A percentile compares a stretch with the other conserved stretches of the same genome.
Evolutionary conservation across 306 rosid genomes (phyloP).

Genomic region (Gynostemma pentaphyllum): DNA sequence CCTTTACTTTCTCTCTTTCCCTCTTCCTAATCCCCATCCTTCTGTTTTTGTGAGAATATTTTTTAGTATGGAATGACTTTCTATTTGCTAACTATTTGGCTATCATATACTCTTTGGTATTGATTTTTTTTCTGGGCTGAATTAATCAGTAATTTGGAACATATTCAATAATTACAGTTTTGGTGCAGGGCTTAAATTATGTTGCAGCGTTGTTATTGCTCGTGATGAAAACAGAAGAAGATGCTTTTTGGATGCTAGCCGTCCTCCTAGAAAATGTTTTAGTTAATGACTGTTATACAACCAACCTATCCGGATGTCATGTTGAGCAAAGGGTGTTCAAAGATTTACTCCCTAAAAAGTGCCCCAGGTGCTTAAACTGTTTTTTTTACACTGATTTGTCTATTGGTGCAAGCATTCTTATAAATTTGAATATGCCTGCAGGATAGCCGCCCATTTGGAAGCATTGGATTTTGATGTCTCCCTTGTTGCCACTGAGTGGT

Average conservation of each 20-base stretch:
- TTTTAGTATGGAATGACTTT: background rate
- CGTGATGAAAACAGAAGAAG: slow-evolving; percentile 98
- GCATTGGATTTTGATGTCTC: slow-evolving; percentile 86
- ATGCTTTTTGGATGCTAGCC: slow-evolving; percentile 99
- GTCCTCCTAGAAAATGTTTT: slow-evolving; percentile 88
- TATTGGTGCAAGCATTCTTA: background rate
- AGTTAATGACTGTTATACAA: slow-evolving; percentile 91
- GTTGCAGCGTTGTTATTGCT: slow-evolving; percentile 92
- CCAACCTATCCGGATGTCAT: slow-evolving; percentile 92
- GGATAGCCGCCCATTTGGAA: slow-evolving; percentile 80
- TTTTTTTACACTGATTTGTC: background rate
- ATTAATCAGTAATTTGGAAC: background rate
- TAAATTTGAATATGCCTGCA: slow-evolving; percentile 25
- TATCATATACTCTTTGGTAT: background rate
- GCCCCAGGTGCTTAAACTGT: slow-evolving; percentile 63
- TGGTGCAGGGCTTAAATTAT: slow-evolving; percentile 83
- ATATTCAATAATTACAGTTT: background rate
- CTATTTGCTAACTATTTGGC: background rate
- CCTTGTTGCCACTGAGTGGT: slow-evolving; percentile 98
- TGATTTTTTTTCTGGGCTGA: slow-evolving; percentile 4
- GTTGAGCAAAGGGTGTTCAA: slow-evolving; percentile 96
- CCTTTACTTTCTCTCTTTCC: background rate
- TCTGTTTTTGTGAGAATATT: background rate
- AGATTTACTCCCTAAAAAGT: slow-evolving; percentile 70
- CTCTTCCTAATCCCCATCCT: background rate